phyloP scores from a whole-genome alignment of 257 asterid species.

The Jaltomata sinuosa region DNA sequence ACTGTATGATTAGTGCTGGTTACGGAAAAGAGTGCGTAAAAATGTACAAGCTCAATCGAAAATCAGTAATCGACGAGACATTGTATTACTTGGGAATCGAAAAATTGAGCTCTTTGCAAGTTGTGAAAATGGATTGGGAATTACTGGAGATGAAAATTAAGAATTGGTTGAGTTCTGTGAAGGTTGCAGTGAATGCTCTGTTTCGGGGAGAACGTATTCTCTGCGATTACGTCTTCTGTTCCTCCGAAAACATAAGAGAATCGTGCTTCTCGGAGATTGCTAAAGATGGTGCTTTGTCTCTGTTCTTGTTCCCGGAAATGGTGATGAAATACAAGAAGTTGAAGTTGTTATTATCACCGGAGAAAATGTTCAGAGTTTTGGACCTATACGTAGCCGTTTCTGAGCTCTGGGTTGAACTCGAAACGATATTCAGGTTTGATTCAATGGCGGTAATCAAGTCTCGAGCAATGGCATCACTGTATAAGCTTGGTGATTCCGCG shows the following conservation, averaged over 20 bases:
- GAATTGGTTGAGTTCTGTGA: constrained; percentile 45
- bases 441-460: constrained; percentile 32
- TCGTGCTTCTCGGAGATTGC: constrained; percentile 58
- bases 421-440: constrained; percentile 40
- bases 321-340: constrained; percentile 52
- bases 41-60: constrained; percentile 46
- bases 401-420: constrained; percentile 56
- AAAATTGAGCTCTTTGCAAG: constrained; percentile 12
- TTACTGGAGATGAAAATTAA: constrained; percentile 41
- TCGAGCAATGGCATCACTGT: constrained; percentile 50
- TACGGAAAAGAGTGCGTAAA: constrained; percentile 54
- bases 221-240: constrained; percentile 53
- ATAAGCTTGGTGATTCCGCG: constrained; percentile 57
- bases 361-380: constrained; percentile 60
- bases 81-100: not conserved
- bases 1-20: constrained; percentile 60
- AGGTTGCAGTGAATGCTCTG: constrained; percentile 37
- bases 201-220: constrained; percentile 58
- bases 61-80: constrained; percentile 55
- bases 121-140: constrained; percentile 69
- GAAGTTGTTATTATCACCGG: constrained; percentile 41
- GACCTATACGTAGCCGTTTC: constrained; percentile 61
- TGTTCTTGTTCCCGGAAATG: constrained; percentile 45
- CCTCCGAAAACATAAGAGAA: constrained; percentile 40
- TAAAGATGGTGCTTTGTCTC: constrained; percentile 32